phyloP scores from a whole-genome alignment of 2,329 filamentous ascomycete species.

The Cryoendolithus antarcticus region DNA sequence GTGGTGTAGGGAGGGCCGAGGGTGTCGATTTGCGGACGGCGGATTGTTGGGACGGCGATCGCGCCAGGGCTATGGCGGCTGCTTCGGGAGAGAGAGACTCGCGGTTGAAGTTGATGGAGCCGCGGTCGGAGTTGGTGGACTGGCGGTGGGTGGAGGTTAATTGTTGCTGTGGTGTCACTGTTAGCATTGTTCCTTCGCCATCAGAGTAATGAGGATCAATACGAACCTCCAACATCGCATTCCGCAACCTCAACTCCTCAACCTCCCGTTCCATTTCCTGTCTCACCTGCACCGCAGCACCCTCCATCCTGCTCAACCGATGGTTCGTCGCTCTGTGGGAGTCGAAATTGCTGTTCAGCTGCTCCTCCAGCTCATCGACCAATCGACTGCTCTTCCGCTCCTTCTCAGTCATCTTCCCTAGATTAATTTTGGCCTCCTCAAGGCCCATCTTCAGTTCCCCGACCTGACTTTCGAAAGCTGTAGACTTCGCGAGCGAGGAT shows the following conservation, averaged over 20 bases:
- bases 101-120: constrained; percentile 25
- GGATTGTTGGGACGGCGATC: constrained; percentile 49
- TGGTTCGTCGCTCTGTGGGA: constrained; percentile 78
- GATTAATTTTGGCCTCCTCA: constrained; percentile 44
- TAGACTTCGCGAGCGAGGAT: constrained; percentile 25
- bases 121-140: constrained; percentile 20
- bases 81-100: constrained; percentile 35
- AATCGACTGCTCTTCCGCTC: constrained; percentile 88
- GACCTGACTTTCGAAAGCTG: constrained; percentile 30
- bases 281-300: constrained; percentile 32
- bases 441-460: constrained; percentile 37
- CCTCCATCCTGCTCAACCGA: constrained; percentile 59
- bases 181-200: too few relatives aligned
- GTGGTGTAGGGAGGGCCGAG: constrained; percentile 58
- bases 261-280: constrained; percentile 46
- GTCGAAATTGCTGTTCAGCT: constrained; percentile 89
- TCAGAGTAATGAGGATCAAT: too few relatives aligned
- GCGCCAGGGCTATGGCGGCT: constrained; percentile 31
- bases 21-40: constrained; percentile 67
- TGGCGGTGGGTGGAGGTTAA: constrained; percentile 21
- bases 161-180: constrained; percentile 43
- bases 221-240: constrained; percentile 70
- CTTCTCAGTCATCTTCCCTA: constrained; percentile 45
- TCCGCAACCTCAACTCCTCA: constrained; percentile 66
- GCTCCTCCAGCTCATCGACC: constrained; percentile 92